These are phyloP conservation scores for Talaromyces sp. DNA, from an alignment of 2,329 filamentous ascomycete species.

Conservation along the genomic window DNA sequence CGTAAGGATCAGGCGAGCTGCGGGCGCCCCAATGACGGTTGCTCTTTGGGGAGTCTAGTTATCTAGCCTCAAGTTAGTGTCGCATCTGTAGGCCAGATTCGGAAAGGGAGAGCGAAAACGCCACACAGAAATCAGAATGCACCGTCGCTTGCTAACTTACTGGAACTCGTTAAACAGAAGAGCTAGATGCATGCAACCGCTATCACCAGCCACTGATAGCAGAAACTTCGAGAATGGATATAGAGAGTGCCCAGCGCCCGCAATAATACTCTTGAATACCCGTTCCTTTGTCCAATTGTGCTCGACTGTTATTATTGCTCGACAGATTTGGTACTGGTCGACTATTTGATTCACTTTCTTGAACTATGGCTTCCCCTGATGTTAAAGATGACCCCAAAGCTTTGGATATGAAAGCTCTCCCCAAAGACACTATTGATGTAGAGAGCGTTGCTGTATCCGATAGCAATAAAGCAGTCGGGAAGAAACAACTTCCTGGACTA, in stretches of 20 bases:
- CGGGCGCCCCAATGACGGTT: neutral
- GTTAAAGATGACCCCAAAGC: neutral
- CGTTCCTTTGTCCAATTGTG: neutral
- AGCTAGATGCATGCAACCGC: neutral
- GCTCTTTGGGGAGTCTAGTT: neutral
- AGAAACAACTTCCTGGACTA: conserved; percentile 1
- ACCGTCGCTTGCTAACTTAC: neutral
- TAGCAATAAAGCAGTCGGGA: neutral
- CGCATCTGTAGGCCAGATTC: neutral
- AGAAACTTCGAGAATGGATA: neutral
- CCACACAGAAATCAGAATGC: neutral
- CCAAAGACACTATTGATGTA: neutral
- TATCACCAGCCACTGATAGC: neutral
- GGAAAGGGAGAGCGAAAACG: neutral
- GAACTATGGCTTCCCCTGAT: neutral
- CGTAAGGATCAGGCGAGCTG: no score
- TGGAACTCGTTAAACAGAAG: neutral
- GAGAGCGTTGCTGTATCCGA: neutral
- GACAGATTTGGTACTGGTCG: neutral
- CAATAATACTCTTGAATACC: neutral
- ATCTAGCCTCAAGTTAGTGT: neutral
- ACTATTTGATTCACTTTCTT: neutral
- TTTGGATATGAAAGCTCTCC: neutral
- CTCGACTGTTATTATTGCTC: neutral
- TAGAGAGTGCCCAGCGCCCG: neutral